These are phyloP conservation scores for Ogataea ganodermae DNA, from an alignment of 805 yeast species.

Conservation along the genomic window DNA sequence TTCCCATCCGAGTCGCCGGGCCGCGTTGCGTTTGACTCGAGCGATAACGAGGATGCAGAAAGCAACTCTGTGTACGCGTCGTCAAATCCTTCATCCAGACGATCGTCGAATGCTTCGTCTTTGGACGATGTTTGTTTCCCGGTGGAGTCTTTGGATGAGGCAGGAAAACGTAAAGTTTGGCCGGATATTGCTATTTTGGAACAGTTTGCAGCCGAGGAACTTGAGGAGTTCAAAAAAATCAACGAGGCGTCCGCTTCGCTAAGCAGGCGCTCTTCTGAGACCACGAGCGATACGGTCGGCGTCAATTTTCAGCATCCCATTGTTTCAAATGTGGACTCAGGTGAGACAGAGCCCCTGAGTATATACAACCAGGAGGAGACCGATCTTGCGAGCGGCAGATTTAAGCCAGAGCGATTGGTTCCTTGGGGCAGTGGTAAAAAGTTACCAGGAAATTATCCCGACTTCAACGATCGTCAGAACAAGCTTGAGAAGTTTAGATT, in stretches of 20 bases:
- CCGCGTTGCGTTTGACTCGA: slow-evolving; percentile 5
- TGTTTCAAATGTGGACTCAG: slow-evolving; percentile 33
- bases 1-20: slow-evolving; percentile 7
- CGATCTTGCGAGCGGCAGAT: slow-evolving; percentile 58
- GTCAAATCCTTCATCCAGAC: slow-evolving; percentile 66
- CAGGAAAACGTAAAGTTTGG: slow-evolving; percentile 54
- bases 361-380: slow-evolving; percentile 52
- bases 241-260: slow-evolving; percentile 30
- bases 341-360: slow-evolving; percentile 29
- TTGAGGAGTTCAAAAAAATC: slow-evolving; percentile 35
- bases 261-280: slow-evolving; percentile 25
- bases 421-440: slow-evolving; percentile 64
- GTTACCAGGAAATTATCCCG: slow-evolving; percentile 13
- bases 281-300: slow-evolving; percentile 16
- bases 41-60: slow-evolving; percentile 17
- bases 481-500: slow-evolving; percentile 63
- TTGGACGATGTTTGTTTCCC: slow-evolving; percentile 93
- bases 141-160: slow-evolving; percentile 51
- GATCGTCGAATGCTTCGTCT: slow-evolving; percentile 68
- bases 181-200: slow-evolving; percentile 79
- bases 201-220: slow-evolving; percentile 76
- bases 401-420: slow-evolving; percentile 71
- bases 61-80: slow-evolving; percentile 34
- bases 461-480: slow-evolving; percentile 21
- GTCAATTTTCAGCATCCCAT: slow-evolving; percentile 45